Evolutionary conservation across 345 rosid genomes (phyloP).

Genomic region (Eutrema japonicum): DNA sequence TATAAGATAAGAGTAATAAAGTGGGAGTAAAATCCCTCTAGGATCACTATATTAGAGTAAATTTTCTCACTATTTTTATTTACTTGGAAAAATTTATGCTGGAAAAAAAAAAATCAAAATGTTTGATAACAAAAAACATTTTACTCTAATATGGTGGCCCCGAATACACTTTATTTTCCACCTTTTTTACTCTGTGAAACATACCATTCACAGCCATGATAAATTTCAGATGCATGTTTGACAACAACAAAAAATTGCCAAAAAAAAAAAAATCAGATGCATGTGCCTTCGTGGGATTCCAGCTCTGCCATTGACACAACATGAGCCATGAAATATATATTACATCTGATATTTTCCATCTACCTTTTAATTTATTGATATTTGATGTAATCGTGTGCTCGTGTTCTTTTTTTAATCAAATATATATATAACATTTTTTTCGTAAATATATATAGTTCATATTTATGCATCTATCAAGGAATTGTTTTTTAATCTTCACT

Average conservation of each 20-base stretch:
- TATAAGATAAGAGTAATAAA: too few relatives aligned
- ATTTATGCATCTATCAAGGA: background rate
- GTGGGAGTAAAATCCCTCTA: too few relatives aligned
- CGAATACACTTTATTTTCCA: too few relatives aligned
- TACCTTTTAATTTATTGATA: conserved; percentile 31
- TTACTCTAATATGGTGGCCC: too few relatives aligned
- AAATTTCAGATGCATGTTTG: conserved; percentile 7
- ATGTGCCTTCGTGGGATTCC: conserved; percentile 74
- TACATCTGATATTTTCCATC: conserved; percentile 37
- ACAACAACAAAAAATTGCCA: background rate
- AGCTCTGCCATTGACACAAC: conserved; percentile 61
- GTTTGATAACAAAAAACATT: too few relatives aligned
- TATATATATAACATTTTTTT: background rate
- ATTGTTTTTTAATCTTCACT: background rate
- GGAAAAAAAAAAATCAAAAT: too few relatives aligned
- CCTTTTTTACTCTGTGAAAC: too few relatives aligned
- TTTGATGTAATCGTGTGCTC: conserved; percentile 45
- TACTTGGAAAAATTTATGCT: too few relatives aligned
- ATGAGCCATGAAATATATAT: conserved; percentile 56
- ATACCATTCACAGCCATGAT: background rate
- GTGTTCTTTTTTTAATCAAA: conserved; percentile 30
- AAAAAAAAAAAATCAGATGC: conserved; percentile 32
- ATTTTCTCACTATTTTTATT: too few relatives aligned
- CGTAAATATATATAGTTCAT: background rate
- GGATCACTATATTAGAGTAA: too few relatives aligned